These are phyloP conservation scores for Yarrowia alimentaria DNA, from an alignment of 805 yeast genomes.

Conservation along the genomic window DNA sequence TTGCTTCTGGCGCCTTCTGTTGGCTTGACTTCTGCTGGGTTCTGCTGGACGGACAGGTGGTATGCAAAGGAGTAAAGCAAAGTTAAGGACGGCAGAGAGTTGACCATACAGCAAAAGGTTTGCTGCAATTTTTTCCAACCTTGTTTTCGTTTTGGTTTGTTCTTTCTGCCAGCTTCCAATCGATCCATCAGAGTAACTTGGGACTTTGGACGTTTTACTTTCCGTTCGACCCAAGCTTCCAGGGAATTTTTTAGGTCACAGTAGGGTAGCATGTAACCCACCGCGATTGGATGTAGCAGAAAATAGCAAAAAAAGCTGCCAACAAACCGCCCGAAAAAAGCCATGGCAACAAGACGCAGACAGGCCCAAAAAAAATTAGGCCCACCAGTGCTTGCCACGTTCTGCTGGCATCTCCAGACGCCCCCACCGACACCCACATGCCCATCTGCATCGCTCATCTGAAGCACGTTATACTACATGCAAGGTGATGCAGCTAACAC, in stretches of 20 bases:
- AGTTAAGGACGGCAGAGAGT: constrained; percentile 27
- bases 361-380: neutral
- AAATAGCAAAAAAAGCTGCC: constrained; percentile 19
- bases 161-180: constrained; percentile 25
- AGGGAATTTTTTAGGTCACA: too few species aligned
- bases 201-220: too few species aligned
- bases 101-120: constrained; percentile 19
- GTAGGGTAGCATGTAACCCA: constrained; percentile 24
- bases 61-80: constrained; percentile 26
- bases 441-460: constrained; percentile 27
- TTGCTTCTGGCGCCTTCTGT: neutral
- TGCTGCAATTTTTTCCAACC: constrained; percentile 28
- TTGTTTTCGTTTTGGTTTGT: constrained; percentile 9
- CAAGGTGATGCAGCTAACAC: constrained; percentile 28
- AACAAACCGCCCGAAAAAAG: too few species aligned
- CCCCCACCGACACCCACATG: constrained; percentile 18
- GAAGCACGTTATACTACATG: constrained; percentile 26
- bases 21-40: constrained; percentile 19
- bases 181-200: too few species aligned
- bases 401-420: too few species aligned
- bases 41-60: constrained; percentile 25
- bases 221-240: too few species aligned
- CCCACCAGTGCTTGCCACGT: too few species aligned
- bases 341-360: neutral
- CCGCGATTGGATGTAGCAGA: too few species aligned